phyloP scores from a whole-genome alignment of 2,329 filamentous ascomycete genomes.

The Aspergillus sp. region DNA sequence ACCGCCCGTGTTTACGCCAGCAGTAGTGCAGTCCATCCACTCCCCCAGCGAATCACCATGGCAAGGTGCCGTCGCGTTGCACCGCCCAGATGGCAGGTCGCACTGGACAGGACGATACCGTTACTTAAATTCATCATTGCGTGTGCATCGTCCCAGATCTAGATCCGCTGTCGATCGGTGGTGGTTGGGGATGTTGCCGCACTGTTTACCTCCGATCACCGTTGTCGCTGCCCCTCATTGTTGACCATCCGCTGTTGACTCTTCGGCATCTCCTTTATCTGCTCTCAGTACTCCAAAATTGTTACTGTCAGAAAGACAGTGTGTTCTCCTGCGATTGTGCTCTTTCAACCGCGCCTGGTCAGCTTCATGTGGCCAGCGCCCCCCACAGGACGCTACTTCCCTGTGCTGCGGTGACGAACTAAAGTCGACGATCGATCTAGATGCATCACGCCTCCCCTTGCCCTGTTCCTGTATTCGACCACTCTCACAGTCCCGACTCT shows the following conservation, averaged over 20 bases:
- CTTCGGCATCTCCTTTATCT: background rate
- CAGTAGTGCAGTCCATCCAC: conserved; percentile 1
- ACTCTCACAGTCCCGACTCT: conserved; percentile 3
- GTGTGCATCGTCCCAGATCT: background rate
- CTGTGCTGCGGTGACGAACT: conserved; percentile 8
- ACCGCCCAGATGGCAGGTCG: conserved; percentile 3
- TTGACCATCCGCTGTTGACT: no score
- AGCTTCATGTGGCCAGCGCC: conserved; percentile 12
- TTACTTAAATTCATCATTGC: conserved; percentile 4
- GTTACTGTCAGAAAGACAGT: background rate
- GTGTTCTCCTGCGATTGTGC: background rate
- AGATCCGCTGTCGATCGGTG: background rate
- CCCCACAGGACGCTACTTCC: conserved; percentile 8
- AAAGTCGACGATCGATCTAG: conserved; percentile 15
- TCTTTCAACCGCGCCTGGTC: background rate
- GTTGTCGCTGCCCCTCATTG: no score
- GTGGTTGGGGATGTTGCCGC: conserved; percentile 8
- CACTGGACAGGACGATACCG: conserved; percentile 8
- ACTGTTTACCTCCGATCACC: conserved; percentile 8
- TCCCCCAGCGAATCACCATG: conserved; percentile 14
- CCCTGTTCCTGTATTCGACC: conserved; percentile 1
- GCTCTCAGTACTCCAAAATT: background rate
- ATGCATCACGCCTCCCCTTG: conserved; percentile 12
- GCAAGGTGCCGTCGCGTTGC: conserved; percentile 3
- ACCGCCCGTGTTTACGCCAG: conserved; percentile 19